These are phyloP conservation scores for Calonectria montana DNA, from an alignment of 2,329 filamentous ascomycete genomes.

Conservation along the genomic window DNA sequence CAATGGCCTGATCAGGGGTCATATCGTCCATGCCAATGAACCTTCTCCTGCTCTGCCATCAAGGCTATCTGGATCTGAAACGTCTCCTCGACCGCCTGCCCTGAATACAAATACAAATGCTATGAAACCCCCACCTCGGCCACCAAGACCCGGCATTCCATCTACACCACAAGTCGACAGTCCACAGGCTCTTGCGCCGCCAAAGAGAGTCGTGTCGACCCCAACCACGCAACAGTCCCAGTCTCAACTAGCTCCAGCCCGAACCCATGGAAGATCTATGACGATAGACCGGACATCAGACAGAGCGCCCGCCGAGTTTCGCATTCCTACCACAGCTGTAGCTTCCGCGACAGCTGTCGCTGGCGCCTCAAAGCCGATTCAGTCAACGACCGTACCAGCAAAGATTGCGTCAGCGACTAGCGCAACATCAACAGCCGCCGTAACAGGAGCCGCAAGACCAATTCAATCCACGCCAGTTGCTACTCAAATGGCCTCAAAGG, in stretches of 20 bases:
- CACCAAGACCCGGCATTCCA: conserved; percentile 53
- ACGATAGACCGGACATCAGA: conserved; percentile 51
- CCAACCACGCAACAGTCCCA: conserved; percentile 44
- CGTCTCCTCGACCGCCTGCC: conserved; percentile 28
- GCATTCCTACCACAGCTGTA: conserved; percentile 34
- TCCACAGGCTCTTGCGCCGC: conserved; percentile 36
- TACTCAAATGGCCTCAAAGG: conserved; percentile 36
- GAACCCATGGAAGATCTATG: conserved; percentile 46
- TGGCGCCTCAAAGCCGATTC: conserved; percentile 33
- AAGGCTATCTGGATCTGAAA: conserved; percentile 54
- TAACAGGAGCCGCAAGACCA: not conserved
- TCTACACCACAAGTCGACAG: conserved; percentile 33
- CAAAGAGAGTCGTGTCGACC: conserved; percentile 47
- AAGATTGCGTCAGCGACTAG: conserved; percentile 49
- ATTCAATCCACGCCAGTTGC: conserved; percentile 25
- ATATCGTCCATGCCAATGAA: conserved; percentile 55
- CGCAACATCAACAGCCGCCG: conserved; percentile 38
- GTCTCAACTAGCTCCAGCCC: conserved; percentile 45
- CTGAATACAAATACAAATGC: conserved; percentile 32
- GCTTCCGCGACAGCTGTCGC: conserved; percentile 25
- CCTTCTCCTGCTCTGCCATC: conserved; percentile 60
- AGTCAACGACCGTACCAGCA: conserved; percentile 30
- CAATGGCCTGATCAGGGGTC: conserved; percentile 52
- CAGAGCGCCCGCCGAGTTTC: conserved; percentile 36
- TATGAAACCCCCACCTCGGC: conserved; percentile 54